Evolutionary conservation across 2,329 filamentous ascomycete genomes (phyloP).

Genomic region (Claviceps sorghi): DNA sequence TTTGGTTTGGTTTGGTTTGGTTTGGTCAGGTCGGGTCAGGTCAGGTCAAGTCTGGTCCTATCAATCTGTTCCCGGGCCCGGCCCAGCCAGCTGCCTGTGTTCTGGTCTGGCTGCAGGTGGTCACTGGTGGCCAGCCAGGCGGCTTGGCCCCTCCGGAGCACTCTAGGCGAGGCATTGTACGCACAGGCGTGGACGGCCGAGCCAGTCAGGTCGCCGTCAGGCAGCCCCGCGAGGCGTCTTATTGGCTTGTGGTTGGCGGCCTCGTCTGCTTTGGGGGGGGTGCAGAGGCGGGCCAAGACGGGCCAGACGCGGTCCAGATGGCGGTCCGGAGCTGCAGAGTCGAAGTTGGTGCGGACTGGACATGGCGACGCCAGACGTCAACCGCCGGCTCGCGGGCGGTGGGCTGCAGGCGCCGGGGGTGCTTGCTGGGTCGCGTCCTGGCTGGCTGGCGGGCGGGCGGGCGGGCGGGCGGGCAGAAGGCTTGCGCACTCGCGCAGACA

Average conservation of each 20-base stretch:
- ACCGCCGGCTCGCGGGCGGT: neutral
- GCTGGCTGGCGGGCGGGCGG: neutral
- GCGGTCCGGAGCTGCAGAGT: neutral
- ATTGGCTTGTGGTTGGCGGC: neutral
- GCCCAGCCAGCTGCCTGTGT: no score
- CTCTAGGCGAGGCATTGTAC: conserved; percentile 1
- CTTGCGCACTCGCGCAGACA: neutral
- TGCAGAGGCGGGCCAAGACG: neutral
- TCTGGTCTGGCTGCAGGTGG: no score
- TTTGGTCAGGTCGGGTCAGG: no score
- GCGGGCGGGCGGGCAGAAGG: neutral
- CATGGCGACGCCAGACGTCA: no score
- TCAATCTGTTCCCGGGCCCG: no score
- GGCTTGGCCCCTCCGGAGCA: conserved; percentile 3
- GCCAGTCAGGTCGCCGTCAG: neutral
- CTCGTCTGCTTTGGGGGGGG: neutral
- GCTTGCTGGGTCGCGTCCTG: neutral
- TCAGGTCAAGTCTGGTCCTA: no score
- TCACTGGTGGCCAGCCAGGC: neutral
- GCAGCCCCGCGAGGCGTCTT: neutral
- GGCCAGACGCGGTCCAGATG: neutral
- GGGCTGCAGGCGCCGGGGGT: neutral
- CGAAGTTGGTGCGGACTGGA: neutral
- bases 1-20: no score
- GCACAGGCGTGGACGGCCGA: neutral